phyloP scores from a whole-genome alignment of 164 flowering plant species.

The Sextonia rubra region DNA sequence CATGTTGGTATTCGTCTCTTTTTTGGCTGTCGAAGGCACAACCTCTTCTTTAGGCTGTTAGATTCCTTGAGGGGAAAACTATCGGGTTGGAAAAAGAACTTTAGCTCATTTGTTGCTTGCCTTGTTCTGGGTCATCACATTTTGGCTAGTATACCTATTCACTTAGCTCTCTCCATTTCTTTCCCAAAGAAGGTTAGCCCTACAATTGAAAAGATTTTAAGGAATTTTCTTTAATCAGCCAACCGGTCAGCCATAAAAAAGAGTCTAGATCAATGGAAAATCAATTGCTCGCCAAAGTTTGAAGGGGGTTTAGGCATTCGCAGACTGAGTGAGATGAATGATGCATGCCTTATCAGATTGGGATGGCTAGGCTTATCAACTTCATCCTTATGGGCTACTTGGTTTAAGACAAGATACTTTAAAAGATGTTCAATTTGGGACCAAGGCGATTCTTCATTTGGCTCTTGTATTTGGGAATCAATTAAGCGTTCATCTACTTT shows the following conservation, averaged over 20 bases:
- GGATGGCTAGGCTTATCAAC: background rate
- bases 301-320: background rate
- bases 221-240: background rate
- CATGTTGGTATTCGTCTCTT: background rate
- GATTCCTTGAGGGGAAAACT: background rate
- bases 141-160: background rate
- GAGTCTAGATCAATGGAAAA: background rate
- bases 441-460: no score
- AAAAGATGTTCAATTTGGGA: no score
- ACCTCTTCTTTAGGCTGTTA: background rate
- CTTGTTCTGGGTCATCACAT: background rate
- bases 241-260: background rate
- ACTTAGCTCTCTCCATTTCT: background rate
- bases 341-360: background rate
- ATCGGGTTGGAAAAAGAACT: background rate
- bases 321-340: background rate
- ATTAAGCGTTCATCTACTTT: no score
- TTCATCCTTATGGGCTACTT: no score
- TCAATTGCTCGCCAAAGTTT: background rate
- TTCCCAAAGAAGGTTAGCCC: background rate
- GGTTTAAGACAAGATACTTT: no score
- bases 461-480: no score
- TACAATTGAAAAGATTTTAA: background rate
- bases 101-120: background rate
- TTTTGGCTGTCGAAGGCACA: background rate